Evolutionary conservation across 768 basidiomycete genomes (phyloP).

Genomic region (Russula abietina): DNA sequence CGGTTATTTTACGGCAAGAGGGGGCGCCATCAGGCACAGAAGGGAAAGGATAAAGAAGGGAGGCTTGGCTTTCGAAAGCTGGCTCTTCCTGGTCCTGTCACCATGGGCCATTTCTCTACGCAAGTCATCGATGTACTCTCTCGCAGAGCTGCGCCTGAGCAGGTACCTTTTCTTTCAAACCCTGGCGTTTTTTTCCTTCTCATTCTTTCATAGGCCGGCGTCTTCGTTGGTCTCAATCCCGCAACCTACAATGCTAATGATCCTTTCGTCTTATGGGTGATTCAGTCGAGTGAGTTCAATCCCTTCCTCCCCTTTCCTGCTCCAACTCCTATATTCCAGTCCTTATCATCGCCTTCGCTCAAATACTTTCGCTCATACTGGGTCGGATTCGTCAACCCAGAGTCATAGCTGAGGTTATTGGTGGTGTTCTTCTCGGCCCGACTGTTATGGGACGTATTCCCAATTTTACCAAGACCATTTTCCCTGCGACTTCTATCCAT

Average conservation of each 20-base stretch:
- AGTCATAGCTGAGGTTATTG: conserved; percentile 92
- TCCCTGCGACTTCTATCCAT: conserved; percentile 40
- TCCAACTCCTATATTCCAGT: conserved; percentile 36
- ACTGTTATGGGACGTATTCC: conserved; percentile 75
- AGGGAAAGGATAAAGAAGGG: too few relatives aligned
- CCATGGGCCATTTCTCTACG: conserved; percentile 47
- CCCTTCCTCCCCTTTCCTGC: neutral
- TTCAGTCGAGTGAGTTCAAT: conserved; percentile 56
- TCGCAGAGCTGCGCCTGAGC: conserved; percentile 37
- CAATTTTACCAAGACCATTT: conserved; percentile 45
- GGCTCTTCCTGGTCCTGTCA: neutral
- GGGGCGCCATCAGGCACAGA: too few relatives aligned
- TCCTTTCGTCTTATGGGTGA: conserved; percentile 71
- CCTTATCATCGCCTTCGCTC: conserved; percentile 76
- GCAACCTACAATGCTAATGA: conserved; percentile 51
- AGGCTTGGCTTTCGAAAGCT: too few relatives aligned
- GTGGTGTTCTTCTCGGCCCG: conserved; percentile 76
- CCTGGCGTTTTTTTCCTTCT: neutral
- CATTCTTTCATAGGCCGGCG: conserved; percentile 49
- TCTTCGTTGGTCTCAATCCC: conserved; percentile 76
- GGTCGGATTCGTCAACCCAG: conserved; percentile 74
- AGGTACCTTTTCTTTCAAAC: conserved; percentile 17
- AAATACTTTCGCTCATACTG: conserved; percentile 61
- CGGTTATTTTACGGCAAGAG: neutral
- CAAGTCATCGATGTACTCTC: conserved; percentile 34